A percentile compares a stretch with the other conserved stretches of the same genome.
Evolutionary conservation across 257 asterid genomes (phyloP).

Genomic region (Nicotiana obtusifolia): DNA sequence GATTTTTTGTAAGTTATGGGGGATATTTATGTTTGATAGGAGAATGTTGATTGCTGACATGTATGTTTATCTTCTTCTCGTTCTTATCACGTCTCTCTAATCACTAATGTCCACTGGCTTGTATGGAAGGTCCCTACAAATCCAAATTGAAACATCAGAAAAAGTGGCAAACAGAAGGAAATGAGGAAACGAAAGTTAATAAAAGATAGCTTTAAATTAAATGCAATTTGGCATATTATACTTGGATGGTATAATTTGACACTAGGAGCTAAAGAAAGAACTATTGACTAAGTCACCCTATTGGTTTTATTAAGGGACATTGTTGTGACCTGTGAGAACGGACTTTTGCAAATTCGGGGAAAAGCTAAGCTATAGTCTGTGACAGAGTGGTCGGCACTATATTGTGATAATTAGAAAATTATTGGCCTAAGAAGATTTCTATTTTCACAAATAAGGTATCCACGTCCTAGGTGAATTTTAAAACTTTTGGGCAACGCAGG

Average conservation of each 20-base stretch:
- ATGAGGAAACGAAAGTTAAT: background rate
- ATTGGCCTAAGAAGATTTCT: background rate
- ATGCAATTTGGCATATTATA: background rate
- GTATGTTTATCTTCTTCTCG: slow-evolving; percentile 34
- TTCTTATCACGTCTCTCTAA: slow-evolving; percentile 35
- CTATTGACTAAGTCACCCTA: background rate
- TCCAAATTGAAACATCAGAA: slow-evolving; percentile 5
- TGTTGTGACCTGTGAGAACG: background rate
- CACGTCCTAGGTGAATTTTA: background rate
- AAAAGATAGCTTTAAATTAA: background rate
- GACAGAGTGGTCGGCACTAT: background rate
- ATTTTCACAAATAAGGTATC: background rate
- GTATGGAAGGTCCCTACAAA: background rate
- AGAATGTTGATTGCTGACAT: slow-evolving; percentile 24
- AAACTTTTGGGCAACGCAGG: background rate
- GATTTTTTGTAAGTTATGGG: background rate
- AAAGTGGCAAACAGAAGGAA: background rate
- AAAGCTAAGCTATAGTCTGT: background rate
- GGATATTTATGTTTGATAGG: background rate
- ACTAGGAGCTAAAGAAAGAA: background rate
- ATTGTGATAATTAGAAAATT: background rate
- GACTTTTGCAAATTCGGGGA: background rate
- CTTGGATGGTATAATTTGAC: background rate
- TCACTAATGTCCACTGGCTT: background rate
- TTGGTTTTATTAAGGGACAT: background rate